Base-by-base conservation (phyloP, 2,329 filamentous ascomycete species). In the Dothideomycetes sp. region DNA sequence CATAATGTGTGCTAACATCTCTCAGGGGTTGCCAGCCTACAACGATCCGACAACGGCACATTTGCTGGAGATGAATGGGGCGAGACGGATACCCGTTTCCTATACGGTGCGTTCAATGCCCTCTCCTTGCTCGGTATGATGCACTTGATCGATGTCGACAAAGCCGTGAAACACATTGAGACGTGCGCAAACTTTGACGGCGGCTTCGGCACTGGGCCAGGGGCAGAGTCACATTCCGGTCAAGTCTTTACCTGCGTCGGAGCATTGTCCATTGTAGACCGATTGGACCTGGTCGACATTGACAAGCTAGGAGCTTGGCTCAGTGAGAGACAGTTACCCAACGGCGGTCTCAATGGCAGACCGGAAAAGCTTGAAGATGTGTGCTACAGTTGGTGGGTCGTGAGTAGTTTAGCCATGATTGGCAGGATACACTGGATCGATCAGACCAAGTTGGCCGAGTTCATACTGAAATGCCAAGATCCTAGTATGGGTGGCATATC, bases 381-480 rank as follows among this genome's bases (percentile, higher is more conserved):
- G 11, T 98, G 91, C 66, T 98, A 98, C 65, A 94, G 86, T 60
- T 98, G 91, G 91, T 98, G 91, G 91, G 91, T 96, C 31, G 68
- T 89, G 56, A 89, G 84, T 57, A 94, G 88, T 59, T 67, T 98
- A 51, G 81, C 83, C 32, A 95, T 96, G 73, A 84, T 98, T 51
- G 79, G 74, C 40, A 80, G 81, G 41, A 73, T 87, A 39, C 84
- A 95, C 60, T 98, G 91, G 91, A 93, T 98, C 57, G 85, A 98
- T 65, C 75, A 79, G 35, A 71, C 80, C 43, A 84, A 84, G 56
- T 73, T 98, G 53, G 73, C 79, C 37, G 61, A 64, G 17, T 98
- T 94, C 63, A 95, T 98, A 41, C 64, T 98, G 44, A 73, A 73
- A 48, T 94, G 85, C 55, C 91, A 98, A 68, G 91, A 98, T 58